phyloP scores from a whole-genome alignment of 352 stramenopile genomes.

The Pythium scleroteichum region DNA sequence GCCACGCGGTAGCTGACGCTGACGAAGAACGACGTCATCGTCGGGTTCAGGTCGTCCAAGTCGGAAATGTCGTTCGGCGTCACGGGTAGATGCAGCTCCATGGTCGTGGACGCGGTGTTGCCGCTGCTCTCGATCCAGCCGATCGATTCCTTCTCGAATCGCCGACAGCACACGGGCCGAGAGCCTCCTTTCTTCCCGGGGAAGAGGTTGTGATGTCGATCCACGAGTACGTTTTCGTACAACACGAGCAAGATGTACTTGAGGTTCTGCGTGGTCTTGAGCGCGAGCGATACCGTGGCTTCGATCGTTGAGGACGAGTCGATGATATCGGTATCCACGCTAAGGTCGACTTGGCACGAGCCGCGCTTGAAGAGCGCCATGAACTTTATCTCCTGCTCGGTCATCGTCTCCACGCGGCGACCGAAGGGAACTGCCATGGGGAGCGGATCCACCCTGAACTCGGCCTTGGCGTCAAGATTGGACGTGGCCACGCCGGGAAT shows the following conservation, averaged over 20 bases:
- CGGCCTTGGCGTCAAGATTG: neutral
- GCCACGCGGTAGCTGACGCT: constrained; percentile 16
- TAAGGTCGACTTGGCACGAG: constrained; percentile 2
- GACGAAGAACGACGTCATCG: constrained; percentile 12
- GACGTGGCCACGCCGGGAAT: neutral
- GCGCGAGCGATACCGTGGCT: neutral
- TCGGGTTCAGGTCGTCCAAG: constrained; percentile 5
- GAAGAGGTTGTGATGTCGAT: constrained; percentile 6
- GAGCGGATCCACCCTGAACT: constrained; percentile 3
- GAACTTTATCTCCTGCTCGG: constrained; percentile 7
- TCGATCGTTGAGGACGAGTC: constrained; percentile 6
- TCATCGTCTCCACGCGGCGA: neutral
- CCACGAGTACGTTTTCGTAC: constrained; percentile 15
- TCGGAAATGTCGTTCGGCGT: constrained; percentile 4
- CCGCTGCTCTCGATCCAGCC: neutral
- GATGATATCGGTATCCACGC: constrained; percentile 2
- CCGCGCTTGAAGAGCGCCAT: constrained; percentile 8
- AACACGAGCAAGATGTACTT: constrained; percentile 10
- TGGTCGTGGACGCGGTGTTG: neutral
- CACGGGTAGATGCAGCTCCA: constrained; percentile 13
- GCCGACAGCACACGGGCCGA: constrained; percentile 1
- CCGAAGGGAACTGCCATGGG: constrained; percentile 14
- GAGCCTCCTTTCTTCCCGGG: neutral
- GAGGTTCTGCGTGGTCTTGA: neutral
- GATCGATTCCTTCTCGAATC: constrained; percentile 6